Evolutionary conservation across 208 protist genomes (phyloP).

Genomic region (Leishmania tarentolae): DNA sequence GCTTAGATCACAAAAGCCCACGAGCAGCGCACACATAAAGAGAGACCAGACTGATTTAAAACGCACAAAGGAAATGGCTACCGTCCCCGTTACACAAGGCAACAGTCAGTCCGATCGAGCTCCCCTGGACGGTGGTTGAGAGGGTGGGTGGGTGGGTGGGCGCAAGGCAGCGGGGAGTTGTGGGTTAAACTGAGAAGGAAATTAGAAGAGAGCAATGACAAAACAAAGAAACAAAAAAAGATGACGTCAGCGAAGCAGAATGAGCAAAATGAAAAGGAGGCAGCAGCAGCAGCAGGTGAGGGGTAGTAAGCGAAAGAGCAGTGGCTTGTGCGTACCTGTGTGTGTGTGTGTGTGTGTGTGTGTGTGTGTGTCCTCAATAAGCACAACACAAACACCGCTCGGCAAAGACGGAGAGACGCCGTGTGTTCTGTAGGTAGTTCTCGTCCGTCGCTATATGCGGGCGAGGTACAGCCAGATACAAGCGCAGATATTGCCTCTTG

Average conservation of each 20-base stretch:
- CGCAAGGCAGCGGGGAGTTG: neutral
- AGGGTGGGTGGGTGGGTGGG: neutral
- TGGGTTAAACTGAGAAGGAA: neutral
- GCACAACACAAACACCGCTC: neutral
- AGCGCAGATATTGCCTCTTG: neutral
- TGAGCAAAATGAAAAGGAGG: neutral
- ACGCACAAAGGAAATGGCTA: neutral
- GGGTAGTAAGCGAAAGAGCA: neutral
- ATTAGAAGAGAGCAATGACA: neutral
- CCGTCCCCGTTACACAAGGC: neutral
- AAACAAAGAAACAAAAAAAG: neutral
- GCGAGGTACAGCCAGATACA: neutral
- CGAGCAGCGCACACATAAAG: neutral
- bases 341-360: neutral
- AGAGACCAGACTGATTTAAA: neutral
- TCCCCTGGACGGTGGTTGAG: too few species aligned
- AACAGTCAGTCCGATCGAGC: neutral
- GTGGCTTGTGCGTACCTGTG: neutral
- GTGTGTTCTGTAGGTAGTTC: neutral
- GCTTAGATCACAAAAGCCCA: neutral
- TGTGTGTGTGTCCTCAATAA: neutral
- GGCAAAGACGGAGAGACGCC: neutral
- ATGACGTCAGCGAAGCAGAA: constrained; percentile 4
- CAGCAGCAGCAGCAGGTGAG: neutral
- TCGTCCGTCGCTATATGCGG: neutral